Evolutionary conservation across 495 filamentous ascomycete species (phyloP), one percentile per base, ranked within the genome.

Genomic region (Elasticomyces elasticus): DNA sequence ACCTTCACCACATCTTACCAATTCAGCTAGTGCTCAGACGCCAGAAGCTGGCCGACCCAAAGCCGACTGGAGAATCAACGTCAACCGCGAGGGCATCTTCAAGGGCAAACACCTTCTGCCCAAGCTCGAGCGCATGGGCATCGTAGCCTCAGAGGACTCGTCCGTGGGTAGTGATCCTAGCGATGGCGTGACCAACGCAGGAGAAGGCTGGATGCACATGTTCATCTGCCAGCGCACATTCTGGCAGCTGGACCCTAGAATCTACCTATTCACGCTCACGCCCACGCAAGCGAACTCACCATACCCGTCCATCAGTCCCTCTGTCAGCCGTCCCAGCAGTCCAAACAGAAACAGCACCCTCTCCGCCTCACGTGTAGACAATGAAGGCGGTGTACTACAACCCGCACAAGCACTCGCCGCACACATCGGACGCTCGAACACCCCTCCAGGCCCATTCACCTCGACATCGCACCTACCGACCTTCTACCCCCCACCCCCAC

Each of bases 81-180:
- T 98, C 63, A 85, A 84, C 64, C 74, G 85, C 6, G 87, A 94
- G 60, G 89, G 89, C 0, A 85, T 96, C 51, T 80, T 96, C 67
- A 82, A 87, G 61, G 85, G 84, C 30, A 78, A 81, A 43, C 86
- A 87, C 52, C 66, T 92, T 60, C 75, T 96, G n/a, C 86, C 83
- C 37, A 95, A 94, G 71, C 76, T 96, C 15, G 89, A 94, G 70
- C 79, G 89, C 31, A 96, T 96, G 89, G 88, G 89, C 13, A 66
- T 96, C 9, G 81, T 96, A 41, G 71, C 83, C 1, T 85, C 72
- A 40, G 74, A 85, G 48, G 86, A 94, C 62, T 89, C 87, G 0
- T 76, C 77, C 17, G 84, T 92, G 6, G 89, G 88, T 7, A 67
- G 78, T 0, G 74, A 79, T 51, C 61, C 78, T 12, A 78, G 85